These are phyloP conservation scores for Hylodesmum podocarpum DNA, from an alignment of 306 rosid species.

Conservation along the genomic window DNA sequence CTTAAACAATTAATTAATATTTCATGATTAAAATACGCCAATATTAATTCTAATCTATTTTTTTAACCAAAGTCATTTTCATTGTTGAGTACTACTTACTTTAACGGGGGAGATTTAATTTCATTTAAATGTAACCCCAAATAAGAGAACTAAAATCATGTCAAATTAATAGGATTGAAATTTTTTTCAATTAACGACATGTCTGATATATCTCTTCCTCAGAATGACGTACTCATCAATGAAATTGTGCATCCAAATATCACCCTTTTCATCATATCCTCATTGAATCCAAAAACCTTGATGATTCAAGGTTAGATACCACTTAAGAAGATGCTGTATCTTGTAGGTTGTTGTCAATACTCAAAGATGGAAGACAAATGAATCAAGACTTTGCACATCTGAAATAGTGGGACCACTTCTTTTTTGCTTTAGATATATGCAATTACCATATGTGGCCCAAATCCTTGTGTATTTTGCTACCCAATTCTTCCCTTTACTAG, in stretches of 20 bases:
- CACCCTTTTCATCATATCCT: constrained; percentile 39
- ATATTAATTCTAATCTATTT: not conserved
- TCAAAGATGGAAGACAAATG: constrained; percentile 28
- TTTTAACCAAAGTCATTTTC: not conserved
- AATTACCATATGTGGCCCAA: constrained; percentile 48
- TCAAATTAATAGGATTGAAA: not conserved
- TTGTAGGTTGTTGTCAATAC: constrained; percentile 49
- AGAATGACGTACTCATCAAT: constrained; percentile 3
- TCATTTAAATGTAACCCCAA: not conserved
- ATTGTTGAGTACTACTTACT: not conserved
- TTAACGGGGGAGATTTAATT: no score
- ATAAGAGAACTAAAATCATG: not conserved
- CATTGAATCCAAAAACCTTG: constrained; percentile 51
- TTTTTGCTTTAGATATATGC: constrained; percentile 39
- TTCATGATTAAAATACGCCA: not conserved
- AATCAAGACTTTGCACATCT: constrained; percentile 30
- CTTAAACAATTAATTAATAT: not conserved
- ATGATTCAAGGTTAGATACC: constrained; percentile 48
- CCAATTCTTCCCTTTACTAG: constrained; percentile 39
- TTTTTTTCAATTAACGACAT: not conserved
- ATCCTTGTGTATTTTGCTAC: constrained; percentile 29
- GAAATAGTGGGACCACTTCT: constrained; percentile 44
- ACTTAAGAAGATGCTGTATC: constrained; percentile 35
- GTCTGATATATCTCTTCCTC: not conserved
- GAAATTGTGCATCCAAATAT: constrained; percentile 37